phyloP scores from a whole-genome alignment of 495 filamentous ascomycete genomes.

The Podospora fimiseda region DNA sequence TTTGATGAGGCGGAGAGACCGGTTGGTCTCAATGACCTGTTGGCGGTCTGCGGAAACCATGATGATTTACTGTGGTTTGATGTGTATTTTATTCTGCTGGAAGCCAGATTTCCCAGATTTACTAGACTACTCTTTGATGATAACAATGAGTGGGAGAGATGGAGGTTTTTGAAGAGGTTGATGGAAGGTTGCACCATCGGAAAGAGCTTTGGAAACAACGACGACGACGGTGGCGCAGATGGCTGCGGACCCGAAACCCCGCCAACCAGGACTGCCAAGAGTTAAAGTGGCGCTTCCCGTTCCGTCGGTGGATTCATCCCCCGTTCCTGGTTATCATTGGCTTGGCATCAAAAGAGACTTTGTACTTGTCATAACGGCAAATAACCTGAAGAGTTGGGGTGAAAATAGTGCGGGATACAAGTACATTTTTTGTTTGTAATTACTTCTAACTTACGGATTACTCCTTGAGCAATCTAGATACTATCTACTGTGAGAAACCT shows the following conservation, averaged over 20 bases:
- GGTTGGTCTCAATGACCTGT: slow-evolving; percentile 56
- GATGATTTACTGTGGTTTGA: neutral
- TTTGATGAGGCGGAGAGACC: slow-evolving; percentile 80
- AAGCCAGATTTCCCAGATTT: too few species aligned
- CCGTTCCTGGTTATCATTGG: too few species aligned
- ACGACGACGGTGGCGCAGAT: neutral
- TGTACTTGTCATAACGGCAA: too few species aligned
- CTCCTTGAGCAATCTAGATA: too few species aligned
- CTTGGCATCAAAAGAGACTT: too few species aligned
- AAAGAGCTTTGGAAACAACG: neutral
- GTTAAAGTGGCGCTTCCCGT: neutral
- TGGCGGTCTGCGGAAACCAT: slow-evolving; percentile 44
- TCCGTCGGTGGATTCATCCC: too few species aligned
- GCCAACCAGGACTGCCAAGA: neutral
- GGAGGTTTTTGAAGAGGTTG: neutral
- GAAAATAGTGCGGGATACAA: too few species aligned
- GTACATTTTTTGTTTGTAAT: too few species aligned
- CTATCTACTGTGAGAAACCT: neutral
- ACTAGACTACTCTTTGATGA: too few species aligned
- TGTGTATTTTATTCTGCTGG: neutral
- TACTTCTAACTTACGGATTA: too few species aligned
- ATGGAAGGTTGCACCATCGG: neutral
- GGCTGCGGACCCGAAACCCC: neutral
- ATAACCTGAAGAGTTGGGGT: too few species aligned
- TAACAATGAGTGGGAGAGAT: neutral